Evolutionary conservation across 2,329 filamentous ascomycete genomes (phyloP), one percentile per base, ranked within the genome.

Genomic region (Albophoma yamanashiensis): DNA sequence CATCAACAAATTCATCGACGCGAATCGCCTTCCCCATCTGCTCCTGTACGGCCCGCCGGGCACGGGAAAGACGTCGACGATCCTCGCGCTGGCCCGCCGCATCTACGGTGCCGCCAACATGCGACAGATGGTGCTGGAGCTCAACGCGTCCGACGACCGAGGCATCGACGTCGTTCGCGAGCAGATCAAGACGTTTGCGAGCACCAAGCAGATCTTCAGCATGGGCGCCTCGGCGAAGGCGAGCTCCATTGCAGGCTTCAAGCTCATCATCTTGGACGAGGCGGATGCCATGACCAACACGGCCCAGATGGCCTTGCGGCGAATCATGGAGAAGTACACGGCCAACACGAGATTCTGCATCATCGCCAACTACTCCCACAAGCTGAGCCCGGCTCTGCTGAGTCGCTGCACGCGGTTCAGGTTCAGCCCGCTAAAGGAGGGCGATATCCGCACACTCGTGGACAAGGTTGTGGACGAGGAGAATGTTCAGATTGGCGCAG

Each of bases 271-370:
- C 59, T 84, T 99, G 5, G 94, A 99, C 74, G 94, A 99, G 78
- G 94, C 94, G n/a, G 94, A 99, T 73, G 94, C 94, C 59, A 99
- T 99, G 94, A 99, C 94, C n/a, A 89, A 91, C 59, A 95, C 93
- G 0, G 94, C 94, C 7, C 94, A 99, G 75, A 99, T 99, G 93
- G 94, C 94, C 0, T 79, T 99, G 59, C 85, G 94, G 63, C 82
- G 94, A 56, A 97, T 99, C 70, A 99, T 99, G 94, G 94, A 99
- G 72, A 96, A 96, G 77, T 99, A 99, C 78, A 99, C 94, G 0
- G 90, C 90, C 62, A 99, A 99, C 77, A 97, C 94, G 2, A 83
- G 94, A 58, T 99, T 99, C 77, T 97, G 93, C 77, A 91, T 99
- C 71, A 97, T 99, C 67, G 94, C 94, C 67, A 99, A 99, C 76